A percentile compares a stretch with the other conserved stretches of the same genome.
These are phyloP conservation scores for Rutstroemia sp. DNA, from an alignment of 2,329 filamentous ascomycete species.

Conservation along the genomic window DNA sequence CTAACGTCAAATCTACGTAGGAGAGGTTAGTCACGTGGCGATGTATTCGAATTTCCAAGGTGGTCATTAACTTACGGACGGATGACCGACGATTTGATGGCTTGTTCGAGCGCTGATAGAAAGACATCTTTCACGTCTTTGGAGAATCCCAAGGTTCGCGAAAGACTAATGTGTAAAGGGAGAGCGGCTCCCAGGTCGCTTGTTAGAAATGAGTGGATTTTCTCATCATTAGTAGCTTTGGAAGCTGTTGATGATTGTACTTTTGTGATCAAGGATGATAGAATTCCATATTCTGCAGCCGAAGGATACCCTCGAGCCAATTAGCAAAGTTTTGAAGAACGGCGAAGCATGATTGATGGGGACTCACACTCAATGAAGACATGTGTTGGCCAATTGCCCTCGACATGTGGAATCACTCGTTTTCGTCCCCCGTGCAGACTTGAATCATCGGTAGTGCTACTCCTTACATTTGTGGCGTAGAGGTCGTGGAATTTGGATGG, in stretches of 20 bases:
- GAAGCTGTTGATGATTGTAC: conserved; percentile 24
- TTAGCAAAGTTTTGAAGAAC: conserved; percentile 15
- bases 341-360: conserved; percentile 1
- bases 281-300: conserved; percentile 37
- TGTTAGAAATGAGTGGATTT: conserved; percentile 61
- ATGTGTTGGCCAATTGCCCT: conserved; percentile 89
- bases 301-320: conserved; percentile 46
- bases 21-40: neutral
- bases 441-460: conserved; percentile 75
- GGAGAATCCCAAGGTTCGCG: conserved; percentile 66
- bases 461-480: conserved; percentile 74
- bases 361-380: conserved; percentile 83
- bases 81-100: conserved; percentile 36
- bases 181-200: conserved; percentile 71
- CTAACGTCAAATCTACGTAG: conserved; percentile 19
- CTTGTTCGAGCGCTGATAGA: conserved; percentile 43
- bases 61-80: conserved; percentile 33
- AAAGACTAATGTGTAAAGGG: conserved; percentile 87
- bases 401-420: conserved; percentile 73
- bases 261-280: conserved; percentile 37
- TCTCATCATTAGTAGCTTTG: conserved; percentile 10
- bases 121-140: conserved; percentile 69
- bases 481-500: conserved; percentile 79
- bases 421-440: conserved; percentile 78
- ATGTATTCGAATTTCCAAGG: neutral